Evolutionary conservation across 176 grass and related monocot genomes (phyloP).

Genomic region (Oryza rufipogon): DNA sequence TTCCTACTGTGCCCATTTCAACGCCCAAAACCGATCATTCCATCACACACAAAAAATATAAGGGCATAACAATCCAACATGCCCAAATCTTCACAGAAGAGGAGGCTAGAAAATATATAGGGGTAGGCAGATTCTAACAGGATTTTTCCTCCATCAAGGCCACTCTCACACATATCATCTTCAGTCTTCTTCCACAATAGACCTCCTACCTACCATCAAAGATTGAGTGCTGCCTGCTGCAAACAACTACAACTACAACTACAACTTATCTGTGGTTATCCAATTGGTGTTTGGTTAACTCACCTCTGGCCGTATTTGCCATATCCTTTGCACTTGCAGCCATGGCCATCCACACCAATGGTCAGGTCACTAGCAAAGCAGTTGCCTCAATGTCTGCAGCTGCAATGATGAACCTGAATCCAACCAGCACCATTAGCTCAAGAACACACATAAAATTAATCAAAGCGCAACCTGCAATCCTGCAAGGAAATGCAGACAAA

Average conservation of each 20-base stretch:
- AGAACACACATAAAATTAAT: background rate
- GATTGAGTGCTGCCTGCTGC: background rate
- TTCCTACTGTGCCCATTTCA: background rate
- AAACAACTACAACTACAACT: background rate
- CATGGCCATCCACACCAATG: slow-evolving; percentile 18
- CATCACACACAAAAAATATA: background rate
- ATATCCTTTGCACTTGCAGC: slow-evolving; percentile 5
- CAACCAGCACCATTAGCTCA: background rate
- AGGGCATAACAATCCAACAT: background rate
- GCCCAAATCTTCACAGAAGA: background rate
- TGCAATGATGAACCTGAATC: background rate
- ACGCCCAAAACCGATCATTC: background rate
- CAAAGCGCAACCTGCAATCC: background rate
- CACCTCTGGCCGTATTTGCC: slow-evolving; percentile 12
- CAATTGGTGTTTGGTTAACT: slow-evolving; percentile 27
- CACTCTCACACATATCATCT: background rate
- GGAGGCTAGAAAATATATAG: background rate
- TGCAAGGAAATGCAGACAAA: background rate
- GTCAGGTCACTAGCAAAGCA: background rate
- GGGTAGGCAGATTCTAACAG: slow-evolving; percentile 31
- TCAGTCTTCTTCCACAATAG: slow-evolving; percentile 36
- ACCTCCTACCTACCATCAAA: slow-evolving; percentile 34
- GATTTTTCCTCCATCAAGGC: background rate
- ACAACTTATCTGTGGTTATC: background rate
- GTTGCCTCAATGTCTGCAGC: background rate